A percentile compares a stretch with the other conserved stretches of the same genome.
phyloP scores from a whole-genome alignment of 139 green algal genomes.

The Chlorella sorokiniana region DNA sequence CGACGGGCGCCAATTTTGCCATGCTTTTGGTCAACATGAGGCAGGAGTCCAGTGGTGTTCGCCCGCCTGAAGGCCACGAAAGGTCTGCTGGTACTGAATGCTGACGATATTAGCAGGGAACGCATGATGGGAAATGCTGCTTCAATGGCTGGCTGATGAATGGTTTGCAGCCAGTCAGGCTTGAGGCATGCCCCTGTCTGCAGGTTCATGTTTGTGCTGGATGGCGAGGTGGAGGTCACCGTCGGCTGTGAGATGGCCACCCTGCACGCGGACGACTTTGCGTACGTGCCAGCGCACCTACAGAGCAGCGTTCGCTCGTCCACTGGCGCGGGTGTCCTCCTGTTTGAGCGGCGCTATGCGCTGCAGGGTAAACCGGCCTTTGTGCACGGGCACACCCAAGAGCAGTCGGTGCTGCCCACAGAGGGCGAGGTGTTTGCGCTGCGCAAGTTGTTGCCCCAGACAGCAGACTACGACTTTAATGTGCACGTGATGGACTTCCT shows the following conservation, averaged over 20 bases:
- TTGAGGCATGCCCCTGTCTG: not conserved
- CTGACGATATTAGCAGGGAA: too few species aligned
- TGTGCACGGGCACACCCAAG: slow-evolving; percentile 61
- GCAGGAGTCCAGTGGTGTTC: slow-evolving; percentile 27
- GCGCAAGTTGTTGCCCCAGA: slow-evolving; percentile 90
- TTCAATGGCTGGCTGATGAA: too few species aligned
- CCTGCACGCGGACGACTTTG: slow-evolving; percentile 71
- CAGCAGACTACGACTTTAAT: slow-evolving; percentile 92
- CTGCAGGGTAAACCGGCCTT: slow-evolving; percentile 50
- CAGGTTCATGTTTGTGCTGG: slow-evolving; percentile 85
- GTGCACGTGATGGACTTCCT: slow-evolving; percentile 92
- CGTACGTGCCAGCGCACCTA: slow-evolving; percentile 75
- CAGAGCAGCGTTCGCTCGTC: slow-evolving; percentile 22
- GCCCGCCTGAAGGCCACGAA: slow-evolving; percentile 54
- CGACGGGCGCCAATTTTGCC: slow-evolving; percentile 81
- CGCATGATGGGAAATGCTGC: too few species aligned
- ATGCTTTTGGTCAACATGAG: slow-evolving; percentile 86
- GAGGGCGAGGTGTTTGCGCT: slow-evolving; percentile 88
- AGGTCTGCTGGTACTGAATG: too few species aligned
- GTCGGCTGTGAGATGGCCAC: slow-evolving; percentile 16
- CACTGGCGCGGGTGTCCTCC: slow-evolving; percentile 65
- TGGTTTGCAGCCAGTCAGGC: too few species aligned
- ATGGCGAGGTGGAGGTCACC: slow-evolving; percentile 57
- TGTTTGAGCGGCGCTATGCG: slow-evolving; percentile 76
- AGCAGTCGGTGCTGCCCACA: slow-evolving; percentile 64